These are phyloP conservation scores for Metarhizium guizhouense DNA, from an alignment of 2,329 filamentous ascomycete genomes.

Conservation along the genomic window DNA sequence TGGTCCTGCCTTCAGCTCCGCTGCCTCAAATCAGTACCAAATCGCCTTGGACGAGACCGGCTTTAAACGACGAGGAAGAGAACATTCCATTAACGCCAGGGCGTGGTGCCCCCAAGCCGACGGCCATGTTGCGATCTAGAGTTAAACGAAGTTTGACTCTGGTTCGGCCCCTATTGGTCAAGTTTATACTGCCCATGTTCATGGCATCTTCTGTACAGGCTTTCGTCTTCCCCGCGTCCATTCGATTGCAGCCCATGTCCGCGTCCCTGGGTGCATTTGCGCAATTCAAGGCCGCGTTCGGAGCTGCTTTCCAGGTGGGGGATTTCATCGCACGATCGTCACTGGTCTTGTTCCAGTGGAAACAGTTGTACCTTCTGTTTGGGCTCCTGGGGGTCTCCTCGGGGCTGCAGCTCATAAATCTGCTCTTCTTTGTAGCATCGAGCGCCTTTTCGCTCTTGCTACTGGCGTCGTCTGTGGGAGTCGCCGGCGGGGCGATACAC, in stretches of 20 bases:
- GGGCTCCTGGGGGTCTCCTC: not conserved
- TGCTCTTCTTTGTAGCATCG: not conserved
- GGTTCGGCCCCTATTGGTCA: not conserved
- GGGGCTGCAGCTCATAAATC: not conserved
- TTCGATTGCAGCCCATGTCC: not conserved
- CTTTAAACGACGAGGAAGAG: not conserved
- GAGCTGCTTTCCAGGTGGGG: not conserved
- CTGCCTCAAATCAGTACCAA: slow-evolving; percentile 8
- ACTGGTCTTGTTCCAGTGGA: not conserved
- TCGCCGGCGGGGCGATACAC: not conserved
- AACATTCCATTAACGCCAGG: not conserved
- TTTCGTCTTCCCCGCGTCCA: not conserved
- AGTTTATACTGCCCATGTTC: not conserved
- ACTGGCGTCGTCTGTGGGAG: not conserved
- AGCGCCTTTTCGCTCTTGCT: not conserved
- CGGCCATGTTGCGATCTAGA: not conserved
- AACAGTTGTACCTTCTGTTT: not conserved
- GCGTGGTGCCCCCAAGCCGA: too few relatives aligned
- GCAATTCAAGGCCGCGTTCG: not conserved
- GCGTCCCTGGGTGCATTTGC: not conserved
- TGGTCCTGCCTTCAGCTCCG: slow-evolving; percentile 18
- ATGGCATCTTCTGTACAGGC: not conserved
- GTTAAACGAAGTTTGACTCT: not conserved
- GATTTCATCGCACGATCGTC: not conserved
- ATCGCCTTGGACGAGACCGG: not conserved